These are phyloP conservation scores for Hypoxylon sp. DNA, from an alignment of 2,329 filamentous ascomycete species.

Conservation along the genomic window DNA sequence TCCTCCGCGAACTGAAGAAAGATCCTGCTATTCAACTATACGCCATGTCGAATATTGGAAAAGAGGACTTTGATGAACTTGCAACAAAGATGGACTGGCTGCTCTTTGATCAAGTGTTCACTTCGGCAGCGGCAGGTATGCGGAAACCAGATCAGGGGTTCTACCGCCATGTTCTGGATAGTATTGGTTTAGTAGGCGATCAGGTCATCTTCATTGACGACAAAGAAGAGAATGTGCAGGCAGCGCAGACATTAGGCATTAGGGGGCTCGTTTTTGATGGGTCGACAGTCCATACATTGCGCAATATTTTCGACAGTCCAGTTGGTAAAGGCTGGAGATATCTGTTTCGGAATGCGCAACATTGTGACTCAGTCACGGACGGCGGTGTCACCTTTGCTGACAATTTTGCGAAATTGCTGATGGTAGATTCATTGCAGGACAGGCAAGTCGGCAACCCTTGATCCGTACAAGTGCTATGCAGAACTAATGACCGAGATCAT, in stretches of 20 bases:
- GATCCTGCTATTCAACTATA: slow-evolving; percentile 45
- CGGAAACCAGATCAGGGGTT: slow-evolving; percentile 56
- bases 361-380: slow-evolving; percentile 16
- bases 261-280: slow-evolving; percentile 36
- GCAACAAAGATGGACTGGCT: slow-evolving; percentile 51
- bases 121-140: slow-evolving; percentile 54
- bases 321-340: slow-evolving; percentile 31
- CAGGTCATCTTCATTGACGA: slow-evolving; percentile 35
- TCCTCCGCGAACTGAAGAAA: slow-evolving; percentile 45
- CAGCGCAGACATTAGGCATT: slow-evolving; percentile 50
- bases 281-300: slow-evolving; percentile 20
- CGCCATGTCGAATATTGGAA: slow-evolving; percentile 55
- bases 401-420: slow-evolving; percentile 33
- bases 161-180: slow-evolving; percentile 53
- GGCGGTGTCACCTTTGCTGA: slow-evolving; percentile 23
- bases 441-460: slow-evolving; percentile 2
- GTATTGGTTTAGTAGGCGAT: slow-evolving; percentile 29
- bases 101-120: slow-evolving; percentile 56
- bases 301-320: slow-evolving; percentile 18
- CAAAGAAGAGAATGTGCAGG: slow-evolving; percentile 33
- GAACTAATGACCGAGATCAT: slow-evolving; percentile 5
- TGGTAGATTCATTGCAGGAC: slow-evolving; percentile 22
- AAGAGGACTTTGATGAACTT: slow-evolving; percentile 50
- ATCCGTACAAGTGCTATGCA: background rate
- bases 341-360: slow-evolving; percentile 26